These are phyloP conservation scores for Stagonosporopsis rhizophila DNA, from an alignment of 2,329 filamentous ascomycete genomes.

Conservation along the genomic window DNA sequence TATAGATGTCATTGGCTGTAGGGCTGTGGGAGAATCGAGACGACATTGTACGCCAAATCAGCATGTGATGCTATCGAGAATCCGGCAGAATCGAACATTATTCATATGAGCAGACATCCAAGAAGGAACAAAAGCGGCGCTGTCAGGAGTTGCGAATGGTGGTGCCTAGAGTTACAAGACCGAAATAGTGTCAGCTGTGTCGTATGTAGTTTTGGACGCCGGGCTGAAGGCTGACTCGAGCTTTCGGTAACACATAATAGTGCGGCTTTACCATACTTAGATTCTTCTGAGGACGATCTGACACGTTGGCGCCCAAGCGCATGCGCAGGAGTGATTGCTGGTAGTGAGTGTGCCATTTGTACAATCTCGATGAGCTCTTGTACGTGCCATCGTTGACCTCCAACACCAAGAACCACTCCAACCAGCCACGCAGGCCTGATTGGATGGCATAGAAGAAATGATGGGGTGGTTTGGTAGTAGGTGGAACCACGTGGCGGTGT, in stretches of 20 bases:
- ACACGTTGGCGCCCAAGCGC: conserved; percentile 12
- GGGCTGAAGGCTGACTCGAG: conserved; percentile 12
- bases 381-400: conserved; percentile 4
- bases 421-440: conserved; percentile 3
- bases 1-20: too few relatives aligned
- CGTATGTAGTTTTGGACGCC: neutral
- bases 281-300: neutral
- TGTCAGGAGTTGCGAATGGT: neutral
- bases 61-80: conserved; percentile 2
- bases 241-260: conserved; percentile 7
- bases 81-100: neutral
- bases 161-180: neutral
- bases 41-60: neutral
- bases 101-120: neutral
- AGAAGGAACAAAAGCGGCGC: conserved; percentile 7
- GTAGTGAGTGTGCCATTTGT: neutral
- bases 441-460: conserved; percentile 1
- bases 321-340: neutral
- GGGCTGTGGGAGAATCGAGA: neutral
- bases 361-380: neutral
- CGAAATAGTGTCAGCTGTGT: conserved; percentile 6
- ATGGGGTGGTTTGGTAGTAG: conserved; percentile 7
- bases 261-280: neutral
- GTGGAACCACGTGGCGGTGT: conserved; percentile 22
- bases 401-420: neutral